phyloP scores from a whole-genome alignment of 2,329 filamentous ascomycete species.

The Didymella segeticola region DNA sequence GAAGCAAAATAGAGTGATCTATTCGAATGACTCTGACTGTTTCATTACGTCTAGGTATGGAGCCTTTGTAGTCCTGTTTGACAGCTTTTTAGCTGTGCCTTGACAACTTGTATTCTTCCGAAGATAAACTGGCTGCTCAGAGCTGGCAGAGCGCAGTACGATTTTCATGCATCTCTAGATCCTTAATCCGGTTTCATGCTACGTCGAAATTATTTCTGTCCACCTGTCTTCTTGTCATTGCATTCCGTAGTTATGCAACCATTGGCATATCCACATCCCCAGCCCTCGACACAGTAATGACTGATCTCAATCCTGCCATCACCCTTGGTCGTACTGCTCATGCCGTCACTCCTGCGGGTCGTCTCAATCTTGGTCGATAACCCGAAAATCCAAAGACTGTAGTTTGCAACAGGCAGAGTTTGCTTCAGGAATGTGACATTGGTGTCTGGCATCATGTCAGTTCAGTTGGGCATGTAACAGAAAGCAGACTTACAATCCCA shows the following conservation, averaged over 20 bases:
- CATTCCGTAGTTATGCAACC: neutral
- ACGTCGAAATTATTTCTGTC: too few relatives aligned
- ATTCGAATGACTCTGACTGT: too few relatives aligned
- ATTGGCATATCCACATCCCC: neutral
- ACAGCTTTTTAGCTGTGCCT: too few relatives aligned
- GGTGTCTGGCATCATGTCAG: neutral
- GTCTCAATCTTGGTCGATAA: neutral
- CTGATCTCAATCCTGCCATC: neutral
- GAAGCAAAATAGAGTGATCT: too few relatives aligned
- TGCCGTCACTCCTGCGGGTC: neutral
- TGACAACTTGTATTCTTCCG: too few relatives aligned
- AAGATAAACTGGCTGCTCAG: too few relatives aligned
- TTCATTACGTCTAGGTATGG: too few relatives aligned
- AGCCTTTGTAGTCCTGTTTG: too few relatives aligned
- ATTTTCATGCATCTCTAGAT: too few relatives aligned
- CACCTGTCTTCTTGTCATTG: neutral
- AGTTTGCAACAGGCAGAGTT: neutral
- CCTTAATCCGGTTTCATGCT: too few relatives aligned
- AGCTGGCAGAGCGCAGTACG: too few relatives aligned
- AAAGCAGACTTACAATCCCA: constrained; percentile 17
- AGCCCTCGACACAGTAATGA: neutral
- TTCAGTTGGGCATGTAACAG: neutral
- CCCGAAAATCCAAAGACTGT: neutral
- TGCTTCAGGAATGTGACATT: neutral
- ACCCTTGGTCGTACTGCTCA: neutral